Evolutionary conservation across 345 rosid species (phyloP).

Genomic region (Rhodomyrtus tomentosa): DNA sequence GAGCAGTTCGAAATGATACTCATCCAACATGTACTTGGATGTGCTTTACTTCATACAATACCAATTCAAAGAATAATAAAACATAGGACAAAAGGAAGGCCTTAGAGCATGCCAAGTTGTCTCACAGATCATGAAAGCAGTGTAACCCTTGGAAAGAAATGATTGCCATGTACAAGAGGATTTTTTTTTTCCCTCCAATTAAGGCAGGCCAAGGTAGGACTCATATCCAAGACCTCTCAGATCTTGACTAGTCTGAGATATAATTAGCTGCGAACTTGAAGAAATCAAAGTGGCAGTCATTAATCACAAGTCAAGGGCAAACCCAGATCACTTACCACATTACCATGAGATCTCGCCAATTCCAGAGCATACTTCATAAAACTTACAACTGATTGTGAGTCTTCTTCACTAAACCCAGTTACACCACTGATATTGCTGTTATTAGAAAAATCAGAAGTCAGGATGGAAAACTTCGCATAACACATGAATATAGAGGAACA

Average conservation of each 20-base stretch:
- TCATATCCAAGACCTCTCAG: not conserved
- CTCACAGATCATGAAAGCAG: not conserved
- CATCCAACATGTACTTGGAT: not conserved
- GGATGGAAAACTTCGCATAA: not conserved
- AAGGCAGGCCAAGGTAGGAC: not conserved
- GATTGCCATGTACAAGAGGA: not conserved
- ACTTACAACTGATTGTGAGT: slow-evolving; percentile 28
- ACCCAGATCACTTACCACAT: slow-evolving; percentile 24
- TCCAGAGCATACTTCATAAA: slow-evolving; percentile 55
- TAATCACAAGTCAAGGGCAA: not conserved
- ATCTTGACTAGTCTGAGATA: not conserved
- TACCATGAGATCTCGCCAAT: slow-evolving; percentile 48
- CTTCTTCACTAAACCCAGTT: slow-evolving; percentile 64
- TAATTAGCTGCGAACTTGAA: not conserved
- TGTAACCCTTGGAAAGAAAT: not conserved
- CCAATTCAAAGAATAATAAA: not conserved
- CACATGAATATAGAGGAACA: not conserved
- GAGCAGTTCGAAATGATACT: not conserved
- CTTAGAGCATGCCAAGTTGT: not conserved
- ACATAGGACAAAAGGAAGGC: not conserved
- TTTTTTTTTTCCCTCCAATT: too few species aligned
- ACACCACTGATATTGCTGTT: slow-evolving; percentile 78
- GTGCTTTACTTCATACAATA: not conserved
- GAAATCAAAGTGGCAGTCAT: not conserved
- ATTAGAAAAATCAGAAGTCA: not conserved